phyloP scores from a whole-genome alignment of 495 filamentous ascomycete genomes.

The Podospora bellae-mahoneyi region DNA sequence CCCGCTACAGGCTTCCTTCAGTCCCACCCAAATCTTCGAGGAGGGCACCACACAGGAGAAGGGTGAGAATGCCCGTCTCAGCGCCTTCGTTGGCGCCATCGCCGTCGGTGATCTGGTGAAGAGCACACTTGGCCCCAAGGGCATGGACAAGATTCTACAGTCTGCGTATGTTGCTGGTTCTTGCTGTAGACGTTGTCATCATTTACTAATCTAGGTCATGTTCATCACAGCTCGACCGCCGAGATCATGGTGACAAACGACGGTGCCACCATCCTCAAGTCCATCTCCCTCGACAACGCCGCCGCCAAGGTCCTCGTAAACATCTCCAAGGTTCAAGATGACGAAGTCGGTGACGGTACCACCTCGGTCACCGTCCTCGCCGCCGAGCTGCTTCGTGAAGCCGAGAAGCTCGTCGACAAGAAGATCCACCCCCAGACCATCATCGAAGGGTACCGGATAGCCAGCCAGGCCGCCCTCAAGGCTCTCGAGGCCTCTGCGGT shows the following conservation, averaged over 20 bases:
- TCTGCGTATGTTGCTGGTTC: conserved; percentile 66
- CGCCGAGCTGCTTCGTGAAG: conserved; percentile 91
- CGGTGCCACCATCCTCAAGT: conserved; percentile 95
- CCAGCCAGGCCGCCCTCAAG: conserved; percentile 77
- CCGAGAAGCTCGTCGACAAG: conserved; percentile 92
- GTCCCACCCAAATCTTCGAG: conserved; percentile 97
- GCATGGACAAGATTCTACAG: conserved; percentile 99
- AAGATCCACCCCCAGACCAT: conserved; percentile 99
- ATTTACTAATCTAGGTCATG: conserved; percentile 18
- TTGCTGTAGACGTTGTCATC: not conserved
- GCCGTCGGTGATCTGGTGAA: conserved; percentile 96
- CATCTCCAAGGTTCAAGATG: conserved; percentile 98
- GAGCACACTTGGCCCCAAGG: conserved; percentile 94
- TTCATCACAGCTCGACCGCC: conserved; percentile 70
- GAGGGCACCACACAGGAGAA: conserved; percentile 98
- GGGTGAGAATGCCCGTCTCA: conserved; percentile 97
- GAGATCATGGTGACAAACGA: conserved; percentile 99
- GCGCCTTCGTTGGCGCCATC: conserved; percentile 94
- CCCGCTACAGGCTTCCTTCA: conserved; percentile 52
- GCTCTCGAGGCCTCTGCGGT: conserved; percentile 81
- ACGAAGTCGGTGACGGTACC: conserved; percentile 96
- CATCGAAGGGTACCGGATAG: conserved; percentile 98
- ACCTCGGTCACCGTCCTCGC: conserved; percentile 82
- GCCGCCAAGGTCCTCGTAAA: conserved; percentile 97
- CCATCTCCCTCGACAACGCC: conserved; percentile 98